Evolutionary conservation across 2,329 filamentous ascomycete species (phyloP).

Genomic region (Volutella citrinella): DNA sequence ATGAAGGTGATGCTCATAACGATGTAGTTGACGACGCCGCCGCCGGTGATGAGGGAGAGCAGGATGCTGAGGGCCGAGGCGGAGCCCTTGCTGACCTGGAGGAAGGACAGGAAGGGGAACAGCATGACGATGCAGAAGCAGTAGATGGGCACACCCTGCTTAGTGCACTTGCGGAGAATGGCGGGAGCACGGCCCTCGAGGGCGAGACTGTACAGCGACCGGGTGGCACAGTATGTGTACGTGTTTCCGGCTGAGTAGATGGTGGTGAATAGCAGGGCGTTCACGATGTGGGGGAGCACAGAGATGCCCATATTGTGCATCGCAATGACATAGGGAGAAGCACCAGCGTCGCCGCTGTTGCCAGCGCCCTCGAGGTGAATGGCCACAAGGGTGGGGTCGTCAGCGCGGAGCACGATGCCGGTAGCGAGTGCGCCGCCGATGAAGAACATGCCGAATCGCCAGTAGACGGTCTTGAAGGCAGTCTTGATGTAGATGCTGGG

Average conservation of each 20-base stretch:
- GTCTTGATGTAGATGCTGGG: slow-evolving; percentile 64
- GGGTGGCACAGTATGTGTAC: slow-evolving; percentile 46
- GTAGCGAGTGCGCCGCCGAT: slow-evolving; percentile 46
- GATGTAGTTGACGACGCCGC: slow-evolving; percentile 49
- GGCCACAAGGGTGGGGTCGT: slow-evolving; percentile 8
- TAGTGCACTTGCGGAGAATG: slow-evolving; percentile 51
- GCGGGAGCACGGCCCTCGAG: slow-evolving; percentile 50
- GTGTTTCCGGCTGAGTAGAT: slow-evolving; percentile 53
- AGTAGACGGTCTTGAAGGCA: slow-evolving; percentile 74
- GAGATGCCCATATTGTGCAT: slow-evolving; percentile 30
- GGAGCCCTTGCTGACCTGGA: slow-evolving; percentile 40
- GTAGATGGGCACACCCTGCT: slow-evolving; percentile 52
- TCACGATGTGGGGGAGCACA: slow-evolving; percentile 48
- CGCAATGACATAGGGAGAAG: slow-evolving; percentile 19
- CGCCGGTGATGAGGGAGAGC: slow-evolving; percentile 43
- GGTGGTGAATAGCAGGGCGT: slow-evolving; percentile 43
- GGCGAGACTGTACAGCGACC: slow-evolving; percentile 54
- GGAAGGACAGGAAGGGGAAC: slow-evolving; percentile 44
- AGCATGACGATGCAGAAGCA: slow-evolving; percentile 46
- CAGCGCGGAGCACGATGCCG: slow-evolving; percentile 11
- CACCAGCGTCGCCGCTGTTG: slow-evolving; percentile 1
- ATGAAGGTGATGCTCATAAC: slow-evolving; percentile 55
- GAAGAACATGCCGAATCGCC: slow-evolving; percentile 70
- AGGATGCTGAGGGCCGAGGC: slow-evolving; percentile 42
- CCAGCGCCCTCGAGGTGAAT: slow-evolving; percentile 9